These are phyloP conservation scores for Gracilaria domingensis DNA, from an alignment of 23 red algal species.

Conservation along the genomic window DNA sequence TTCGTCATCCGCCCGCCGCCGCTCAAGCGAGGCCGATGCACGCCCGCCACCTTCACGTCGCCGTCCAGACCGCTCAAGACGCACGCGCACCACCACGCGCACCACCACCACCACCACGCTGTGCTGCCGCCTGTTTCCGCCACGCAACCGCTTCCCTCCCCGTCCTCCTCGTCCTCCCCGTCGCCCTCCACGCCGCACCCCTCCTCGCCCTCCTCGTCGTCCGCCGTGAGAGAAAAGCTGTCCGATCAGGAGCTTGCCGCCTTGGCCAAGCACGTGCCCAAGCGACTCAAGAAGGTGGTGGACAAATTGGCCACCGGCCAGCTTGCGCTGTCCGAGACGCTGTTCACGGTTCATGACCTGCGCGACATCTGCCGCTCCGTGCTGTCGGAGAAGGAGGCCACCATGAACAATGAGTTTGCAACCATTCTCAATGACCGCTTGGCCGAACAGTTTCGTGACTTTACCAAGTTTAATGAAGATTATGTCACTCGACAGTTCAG, in stretches of 20 bases:
- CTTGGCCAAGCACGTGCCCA: constrained; percentile 54
- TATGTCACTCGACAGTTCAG: constrained; percentile 77
- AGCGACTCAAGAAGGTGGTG: constrained; percentile 54
- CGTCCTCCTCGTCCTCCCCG: not conserved
- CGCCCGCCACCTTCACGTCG: constrained; percentile 28
- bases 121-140: not conserved
- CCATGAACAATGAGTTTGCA: constrained; percentile 59
- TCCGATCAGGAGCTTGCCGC: constrained; percentile 56
- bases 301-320: constrained; percentile 48
- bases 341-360: constrained; percentile 64
- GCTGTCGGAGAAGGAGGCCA: constrained; percentile 55
- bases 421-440: constrained; percentile 61
- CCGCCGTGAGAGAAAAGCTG: constrained; percentile 9
- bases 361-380: constrained; percentile 47
- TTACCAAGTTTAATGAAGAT: constrained; percentile 89
- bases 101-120: constrained; percentile 17
- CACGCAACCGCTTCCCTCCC: not conserved
- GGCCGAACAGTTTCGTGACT: constrained; percentile 85
- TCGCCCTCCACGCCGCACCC: no score
- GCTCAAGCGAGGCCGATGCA: constrained; percentile 59
- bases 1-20: constrained; percentile 56
- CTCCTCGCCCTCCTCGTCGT: not conserved
- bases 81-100: no score
- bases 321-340: constrained; percentile 26
- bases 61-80: constrained; percentile 3